Percentiles rank a stretch among this genome's conserved stretches.
phyloP scores from a whole-genome alignment of 345 rosid species.

The Pistacia vera region DNA sequence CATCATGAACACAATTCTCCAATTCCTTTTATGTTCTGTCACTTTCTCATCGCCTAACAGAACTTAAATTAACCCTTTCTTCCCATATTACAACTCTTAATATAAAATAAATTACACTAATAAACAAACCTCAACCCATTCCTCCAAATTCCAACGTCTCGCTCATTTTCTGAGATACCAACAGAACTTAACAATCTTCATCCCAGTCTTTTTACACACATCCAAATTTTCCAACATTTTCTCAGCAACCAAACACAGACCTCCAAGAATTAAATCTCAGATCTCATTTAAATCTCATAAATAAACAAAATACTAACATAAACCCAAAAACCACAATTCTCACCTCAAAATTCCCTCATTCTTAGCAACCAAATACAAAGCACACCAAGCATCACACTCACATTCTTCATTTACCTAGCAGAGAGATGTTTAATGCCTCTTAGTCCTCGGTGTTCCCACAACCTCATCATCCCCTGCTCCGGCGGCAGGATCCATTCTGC shows the following conservation, averaged over 20 bases:
- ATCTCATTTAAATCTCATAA: neutral
- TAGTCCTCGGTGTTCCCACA: conserved; percentile 69
- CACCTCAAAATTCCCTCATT: conserved; percentile 11
- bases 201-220: too few relatives aligned
- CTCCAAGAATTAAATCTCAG: too few relatives aligned
- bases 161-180: too few relatives aligned
- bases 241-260: conserved; percentile 12
- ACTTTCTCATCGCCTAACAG: conserved; percentile 15
- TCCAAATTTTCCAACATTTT: conserved; percentile 13
- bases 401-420: conserved; percentile 48
- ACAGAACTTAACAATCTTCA: too few relatives aligned
- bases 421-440: conserved; percentile 70
- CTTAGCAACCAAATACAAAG: conserved; percentile 21
- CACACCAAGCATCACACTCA: neutral
- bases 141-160: conserved; percentile 1
- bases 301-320: neutral
- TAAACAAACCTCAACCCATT: conserved; percentile 12
- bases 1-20: neutral
- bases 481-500: conserved; percentile 54
- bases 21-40: neutral
- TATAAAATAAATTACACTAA: conserved; percentile 4
- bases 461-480: conserved; percentile 52
- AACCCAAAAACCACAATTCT: neutral
- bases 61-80: neutral
- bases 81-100: neutral